A percentile compares a stretch with the other conserved stretches of the same genome.
Evolutionary conservation across 1,284 basidiomycete species (phyloP).

Genomic region (Omphalotus olearius): DNA sequence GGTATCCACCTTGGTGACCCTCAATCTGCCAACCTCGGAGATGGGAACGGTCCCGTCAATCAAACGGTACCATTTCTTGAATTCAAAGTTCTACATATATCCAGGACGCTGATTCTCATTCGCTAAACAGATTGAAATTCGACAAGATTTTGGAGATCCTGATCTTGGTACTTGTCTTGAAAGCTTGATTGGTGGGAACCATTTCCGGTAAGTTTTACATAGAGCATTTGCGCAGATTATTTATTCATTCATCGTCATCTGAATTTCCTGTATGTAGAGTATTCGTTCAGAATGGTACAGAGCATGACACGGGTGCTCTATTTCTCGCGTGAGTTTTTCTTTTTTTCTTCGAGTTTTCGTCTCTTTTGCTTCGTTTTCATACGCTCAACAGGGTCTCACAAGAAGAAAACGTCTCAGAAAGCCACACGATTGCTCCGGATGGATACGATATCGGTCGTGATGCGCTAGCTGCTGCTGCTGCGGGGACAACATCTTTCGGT

Average conservation of each 20-base stretch:
- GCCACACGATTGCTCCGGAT: slow-evolving; percentile 40
- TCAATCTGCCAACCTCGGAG: slow-evolving; percentile 11
- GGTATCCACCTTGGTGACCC: slow-evolving; percentile 11
- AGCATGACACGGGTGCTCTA: slow-evolving; percentile 24
- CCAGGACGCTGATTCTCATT: no score
- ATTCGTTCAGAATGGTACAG: slow-evolving; percentile 42
- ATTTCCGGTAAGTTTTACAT: slow-evolving; percentile 38
- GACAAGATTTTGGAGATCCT: slow-evolving; percentile 10
- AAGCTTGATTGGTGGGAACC: slow-evolving; percentile 46
- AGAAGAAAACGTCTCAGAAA: slow-evolving; percentile 33
- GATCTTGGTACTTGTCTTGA: slow-evolving; percentile 45
- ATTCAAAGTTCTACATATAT: no score
- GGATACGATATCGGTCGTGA: slow-evolving; percentile 45
- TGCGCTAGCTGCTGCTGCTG: background rate
- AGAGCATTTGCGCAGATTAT: no score
- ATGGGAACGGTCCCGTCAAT: slow-evolving; percentile 12
- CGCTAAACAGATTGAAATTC: slow-evolving; percentile 1
- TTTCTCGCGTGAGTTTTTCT: slow-evolving; percentile 34
- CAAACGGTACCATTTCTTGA: background rate
- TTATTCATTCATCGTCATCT: no score
- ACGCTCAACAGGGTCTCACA: slow-evolving; percentile 28
- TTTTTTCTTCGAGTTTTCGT: background rate
- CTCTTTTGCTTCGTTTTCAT: no score
- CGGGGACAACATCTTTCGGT: slow-evolving; percentile 5
- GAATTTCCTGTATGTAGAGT: no score